Percentiles rank a stretch among this genome's conserved stretches.
Evolutionary conservation across 768 basidiomycete species (phyloP).

Genomic region (Mycena filopes): DNA sequence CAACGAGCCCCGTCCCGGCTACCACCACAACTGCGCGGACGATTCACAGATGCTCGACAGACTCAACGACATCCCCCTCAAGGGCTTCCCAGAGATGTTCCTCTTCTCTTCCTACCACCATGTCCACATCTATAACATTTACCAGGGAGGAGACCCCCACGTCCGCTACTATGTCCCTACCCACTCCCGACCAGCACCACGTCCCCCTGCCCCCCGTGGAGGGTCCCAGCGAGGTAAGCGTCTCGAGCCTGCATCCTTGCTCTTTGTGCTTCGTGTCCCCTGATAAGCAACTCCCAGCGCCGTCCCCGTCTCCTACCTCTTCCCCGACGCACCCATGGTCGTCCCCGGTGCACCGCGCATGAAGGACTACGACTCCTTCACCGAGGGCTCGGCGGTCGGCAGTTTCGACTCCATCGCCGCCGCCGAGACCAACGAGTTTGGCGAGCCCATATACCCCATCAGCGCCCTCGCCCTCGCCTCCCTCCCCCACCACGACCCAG

Average conservation of each 20-base stretch:
- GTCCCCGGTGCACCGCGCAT: slow-evolving; percentile 59
- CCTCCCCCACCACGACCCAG: slow-evolving; percentile 37
- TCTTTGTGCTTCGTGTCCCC: slow-evolving; percentile 3
- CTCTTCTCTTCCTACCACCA: not conserved
- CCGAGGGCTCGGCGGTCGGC: slow-evolving; percentile 64
- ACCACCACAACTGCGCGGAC: slow-evolving; percentile 9
- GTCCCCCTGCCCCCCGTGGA: slow-evolving; percentile 24
- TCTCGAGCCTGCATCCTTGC: slow-evolving; percentile 20
- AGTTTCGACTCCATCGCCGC: slow-evolving; percentile 60
- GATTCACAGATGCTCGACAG: slow-evolving; percentile 29
- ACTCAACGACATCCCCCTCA: slow-evolving; percentile 31
- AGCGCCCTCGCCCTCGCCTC: slow-evolving; percentile 46
- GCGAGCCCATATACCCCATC: slow-evolving; percentile 46
- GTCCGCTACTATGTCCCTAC: slow-evolving; percentile 34
- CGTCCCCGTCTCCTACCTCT: slow-evolving; percentile 32
- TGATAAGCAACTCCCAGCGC: slow-evolving; percentile 21
- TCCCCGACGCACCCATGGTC: slow-evolving; percentile 37
- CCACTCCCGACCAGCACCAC: slow-evolving; percentile 25
- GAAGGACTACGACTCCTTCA: slow-evolving; percentile 69
- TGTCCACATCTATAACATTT: slow-evolving; percentile 18
- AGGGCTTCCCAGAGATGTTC: slow-evolving; percentile 33
- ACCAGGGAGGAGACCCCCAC: slow-evolving; percentile 32
- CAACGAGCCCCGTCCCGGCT: slow-evolving; percentile 8
- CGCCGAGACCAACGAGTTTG: slow-evolving; percentile 48
- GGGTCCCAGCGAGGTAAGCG: slow-evolving; percentile 12